Evolutionary conservation across 371 early-diverging fungal genomes (phyloP), one percentile per base, ranked within the genome.

Genomic region (Umbelopsis sp.): DNA sequence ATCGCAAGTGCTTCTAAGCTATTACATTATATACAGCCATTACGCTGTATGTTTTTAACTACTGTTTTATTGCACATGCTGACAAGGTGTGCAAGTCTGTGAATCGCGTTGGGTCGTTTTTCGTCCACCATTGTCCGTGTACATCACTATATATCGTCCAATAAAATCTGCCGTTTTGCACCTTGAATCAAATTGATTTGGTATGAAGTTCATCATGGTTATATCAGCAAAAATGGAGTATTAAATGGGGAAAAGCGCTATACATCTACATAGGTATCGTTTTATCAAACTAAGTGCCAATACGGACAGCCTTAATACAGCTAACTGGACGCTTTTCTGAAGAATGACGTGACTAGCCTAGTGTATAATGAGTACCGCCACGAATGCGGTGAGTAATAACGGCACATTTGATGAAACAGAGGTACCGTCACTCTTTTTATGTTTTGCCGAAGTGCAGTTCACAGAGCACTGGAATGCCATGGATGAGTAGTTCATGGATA

Each of bases 1-100:
- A 98, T 89, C 92, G 97, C 88, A 97, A 96, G 90, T 97, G 98
- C 88, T 96, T 96, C 93, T 97, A 95, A 92, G 77, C 29, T 50
- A 63, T 12, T 63, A 25, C 16, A 18, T 20, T 48, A 6, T 20
- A 48, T 48, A 6, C 48, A 48, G 16, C 16, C 20, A 12, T 48
- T 48, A 7, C 7, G 16, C 20, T 48, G 48, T 6, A 16, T 48
- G 16, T 48, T 6, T 20, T 48, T 22, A 22, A 20, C 48, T n/a
- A n/a, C 18, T 48, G 48, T 20, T 48, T 22, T 20, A 20, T n/a
- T 48, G 48, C 48, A 48, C 48, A 48, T 11, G 48, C 48, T 48
- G 48, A 48, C 11, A 48, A 48, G 48, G n/a, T 48, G 48, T 48
- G 48, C 48, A 48, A 20, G 48, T 48, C 20, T 48, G 6, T 48